A percentile compares a stretch with the other conserved stretches of the same genome.
These are phyloP conservation scores for Amanita rubescens DNA, from an alignment of 768 basidiomycete genomes.

Conservation along the genomic window DNA sequence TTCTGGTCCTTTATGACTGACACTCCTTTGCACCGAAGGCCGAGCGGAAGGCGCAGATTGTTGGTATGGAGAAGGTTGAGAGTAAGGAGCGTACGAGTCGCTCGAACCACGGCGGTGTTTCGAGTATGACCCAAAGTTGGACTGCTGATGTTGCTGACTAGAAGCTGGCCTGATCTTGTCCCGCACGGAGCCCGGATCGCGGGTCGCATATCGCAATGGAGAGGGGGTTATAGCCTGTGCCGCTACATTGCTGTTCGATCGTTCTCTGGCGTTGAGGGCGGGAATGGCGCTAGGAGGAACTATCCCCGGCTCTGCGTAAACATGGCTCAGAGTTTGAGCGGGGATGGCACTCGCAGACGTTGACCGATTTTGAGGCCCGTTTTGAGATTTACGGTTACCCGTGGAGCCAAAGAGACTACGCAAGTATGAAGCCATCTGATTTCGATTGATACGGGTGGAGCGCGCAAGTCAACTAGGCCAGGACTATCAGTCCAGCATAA, in stretches of 20 bases:
- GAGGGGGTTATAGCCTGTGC: slow-evolving; percentile 30
- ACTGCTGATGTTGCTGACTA: slow-evolving; percentile 1
- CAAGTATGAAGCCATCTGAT: slow-evolving; percentile 10
- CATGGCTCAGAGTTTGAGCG: slow-evolving; percentile 26
- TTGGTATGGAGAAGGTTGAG: slow-evolving; percentile 3
- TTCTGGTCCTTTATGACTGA: slow-evolving; percentile 37
- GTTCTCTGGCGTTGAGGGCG: slow-evolving; percentile 22
- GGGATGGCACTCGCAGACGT: slow-evolving; percentile 28
- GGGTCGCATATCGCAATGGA: slow-evolving; percentile 32
- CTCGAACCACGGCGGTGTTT: slow-evolving; percentile 22
- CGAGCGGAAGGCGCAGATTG: slow-evolving; percentile 10
- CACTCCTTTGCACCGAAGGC: slow-evolving; percentile 28
- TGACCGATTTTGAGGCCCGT: slow-evolving; percentile 34
- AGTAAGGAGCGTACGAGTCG: slow-evolving; percentile 16
- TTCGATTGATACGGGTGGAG: neutral
- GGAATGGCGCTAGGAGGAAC: slow-evolving; percentile 31
- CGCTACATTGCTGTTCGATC: slow-evolving; percentile 30
- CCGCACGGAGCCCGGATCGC: slow-evolving; percentile 19
- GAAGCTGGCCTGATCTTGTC: slow-evolving; percentile 8
- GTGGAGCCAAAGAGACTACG: slow-evolving; percentile 7
- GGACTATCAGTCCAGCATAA: neutral
- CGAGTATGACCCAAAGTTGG: slow-evolving; percentile 11
- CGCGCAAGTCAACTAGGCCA: neutral
- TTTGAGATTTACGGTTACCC: slow-evolving; percentile 1
- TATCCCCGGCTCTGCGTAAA: slow-evolving; percentile 29